phyloP scores from a whole-genome alignment of 2,329 filamentous ascomycete species.

The Alternaria arbusti region DNA sequence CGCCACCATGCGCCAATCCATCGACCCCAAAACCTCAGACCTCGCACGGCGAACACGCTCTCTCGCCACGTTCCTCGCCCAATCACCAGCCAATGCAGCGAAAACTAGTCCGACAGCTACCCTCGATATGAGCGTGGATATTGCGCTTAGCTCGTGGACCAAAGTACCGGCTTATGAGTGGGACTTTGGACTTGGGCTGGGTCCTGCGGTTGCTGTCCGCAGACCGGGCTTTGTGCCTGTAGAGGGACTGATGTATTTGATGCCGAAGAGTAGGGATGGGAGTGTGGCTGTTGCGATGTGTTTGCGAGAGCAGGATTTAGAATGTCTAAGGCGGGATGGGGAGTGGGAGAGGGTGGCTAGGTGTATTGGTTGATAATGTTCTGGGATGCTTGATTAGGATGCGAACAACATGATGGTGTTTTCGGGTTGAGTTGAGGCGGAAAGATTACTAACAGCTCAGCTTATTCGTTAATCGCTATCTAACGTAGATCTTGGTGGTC shows the following conservation, averaged over 20 bases:
- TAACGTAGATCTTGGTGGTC: too few species aligned
- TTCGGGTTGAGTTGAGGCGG: too few species aligned
- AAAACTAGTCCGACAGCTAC: slow-evolving; percentile 41
- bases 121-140: slow-evolving; percentile 39
- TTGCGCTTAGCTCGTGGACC: slow-evolving; percentile 64
- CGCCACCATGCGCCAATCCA: background rate
- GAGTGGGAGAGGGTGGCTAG: background rate
- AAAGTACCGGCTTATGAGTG: slow-evolving; percentile 54
- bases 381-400: too few species aligned
- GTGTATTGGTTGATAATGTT: background rate
- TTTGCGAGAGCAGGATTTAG: slow-evolving; percentile 54
- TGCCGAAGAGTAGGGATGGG: slow-evolving; percentile 44
- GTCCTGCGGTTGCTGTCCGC: slow-evolving; percentile 56
- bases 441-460: too few species aligned
- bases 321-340: slow-evolving; percentile 26
- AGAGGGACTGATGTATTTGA: slow-evolving; percentile 59
- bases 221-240: slow-evolving; percentile 55
- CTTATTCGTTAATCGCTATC: too few species aligned
- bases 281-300: slow-evolving; percentile 55
- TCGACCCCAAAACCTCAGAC: background rate
- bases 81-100: slow-evolving; percentile 44
- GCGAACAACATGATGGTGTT: too few species aligned
- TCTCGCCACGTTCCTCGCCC: slow-evolving; percentile 51
- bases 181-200: slow-evolving; percentile 58
- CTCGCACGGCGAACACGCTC: slow-evolving; percentile 27